These are phyloP conservation scores for Ogataea pilisensis DNA, from an alignment of 805 yeast species.

Conservation along the genomic window DNA sequence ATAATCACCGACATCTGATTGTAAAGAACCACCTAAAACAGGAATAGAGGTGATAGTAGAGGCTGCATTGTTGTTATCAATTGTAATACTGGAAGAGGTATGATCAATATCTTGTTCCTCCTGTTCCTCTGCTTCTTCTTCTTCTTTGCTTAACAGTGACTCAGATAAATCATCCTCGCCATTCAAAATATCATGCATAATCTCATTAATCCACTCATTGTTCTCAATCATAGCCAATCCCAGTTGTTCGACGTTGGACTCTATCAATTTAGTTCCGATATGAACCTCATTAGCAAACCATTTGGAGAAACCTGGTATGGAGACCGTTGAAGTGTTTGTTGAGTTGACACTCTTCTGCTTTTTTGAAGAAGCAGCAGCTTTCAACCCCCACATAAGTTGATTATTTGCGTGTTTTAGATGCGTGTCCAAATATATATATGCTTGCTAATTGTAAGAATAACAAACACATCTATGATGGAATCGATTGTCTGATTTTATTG, in stretches of 20 bases:
- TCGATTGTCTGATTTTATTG: too few species aligned
- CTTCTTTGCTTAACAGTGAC: slow-evolving; percentile 7
- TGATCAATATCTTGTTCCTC: background rate
- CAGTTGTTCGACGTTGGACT: slow-evolving; percentile 21
- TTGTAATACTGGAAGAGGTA: too few species aligned
- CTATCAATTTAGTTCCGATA: slow-evolving; percentile 23
- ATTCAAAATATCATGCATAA: slow-evolving; percentile 22
- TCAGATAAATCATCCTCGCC: slow-evolving; percentile 11
- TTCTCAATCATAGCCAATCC: slow-evolving; percentile 23
- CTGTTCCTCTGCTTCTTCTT: background rate
- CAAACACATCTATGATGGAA: too few species aligned
- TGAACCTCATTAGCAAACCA: slow-evolving; percentile 31
- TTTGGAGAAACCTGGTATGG: slow-evolving; percentile 31
- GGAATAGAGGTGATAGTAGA: background rate
- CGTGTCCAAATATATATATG: too few species aligned
- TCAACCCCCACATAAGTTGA: slow-evolving; percentile 28
- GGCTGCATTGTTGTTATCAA: too few species aligned
- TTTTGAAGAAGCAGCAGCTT: slow-evolving; percentile 18
- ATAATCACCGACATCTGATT: slow-evolving; percentile 6
- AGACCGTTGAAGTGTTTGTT: slow-evolving; percentile 8
- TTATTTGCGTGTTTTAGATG: too few species aligned
- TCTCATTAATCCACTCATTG: slow-evolving; percentile 28
- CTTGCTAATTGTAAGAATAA: too few species aligned
- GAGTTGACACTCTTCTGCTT: slow-evolving; percentile 9
- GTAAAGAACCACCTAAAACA: background rate